Percentiles rank a stretch among this genome's conserved stretches.
Evolutionary conservation across 257 asterid genomes (phyloP).

Genomic region (Solanum bulbocastanum): DNA sequence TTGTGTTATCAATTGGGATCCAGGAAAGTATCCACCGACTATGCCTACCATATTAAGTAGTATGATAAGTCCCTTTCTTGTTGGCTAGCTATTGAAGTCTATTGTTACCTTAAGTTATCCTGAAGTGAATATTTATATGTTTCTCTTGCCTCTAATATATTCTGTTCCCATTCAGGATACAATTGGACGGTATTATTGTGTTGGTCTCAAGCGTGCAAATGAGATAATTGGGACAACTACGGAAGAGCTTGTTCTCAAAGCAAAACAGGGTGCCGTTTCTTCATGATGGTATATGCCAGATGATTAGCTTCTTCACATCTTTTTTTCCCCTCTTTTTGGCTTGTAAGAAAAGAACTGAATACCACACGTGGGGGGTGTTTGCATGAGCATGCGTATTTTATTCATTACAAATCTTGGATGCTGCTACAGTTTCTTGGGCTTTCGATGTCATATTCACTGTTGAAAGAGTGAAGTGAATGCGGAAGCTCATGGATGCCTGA

Average conservation of each 20-base stretch:
- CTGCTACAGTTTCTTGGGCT: background rate
- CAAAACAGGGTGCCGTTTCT: conserved; percentile 43
- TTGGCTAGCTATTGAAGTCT: background rate
- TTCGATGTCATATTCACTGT: background rate
- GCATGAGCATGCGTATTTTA: background rate
- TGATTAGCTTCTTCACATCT: background rate
- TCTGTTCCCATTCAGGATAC: conserved; percentile 38
- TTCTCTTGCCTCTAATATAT: background rate
- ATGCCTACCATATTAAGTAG: background rate
- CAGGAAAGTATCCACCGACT: background rate
- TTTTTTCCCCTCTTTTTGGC: background rate
- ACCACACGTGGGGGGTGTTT: background rate
- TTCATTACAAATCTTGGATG: background rate
- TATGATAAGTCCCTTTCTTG: background rate
- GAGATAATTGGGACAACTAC: conserved; percentile 95
- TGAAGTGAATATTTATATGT: background rate
- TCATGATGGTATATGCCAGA: conserved; percentile 16
- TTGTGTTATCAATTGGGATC: background rate
- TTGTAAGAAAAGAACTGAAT: background rate
- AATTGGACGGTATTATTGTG: conserved; percentile 74
- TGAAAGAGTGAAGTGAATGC: background rate
- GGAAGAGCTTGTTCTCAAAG: conserved; percentile 89
- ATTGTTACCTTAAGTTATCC: background rate
- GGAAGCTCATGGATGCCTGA: background rate
- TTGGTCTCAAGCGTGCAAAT: conserved; percentile 88